These are phyloP conservation scores for Fusarium pseudograminearum DNA, from an alignment of 2,329 filamentous ascomycete genomes.

Conservation along the genomic window DNA sequence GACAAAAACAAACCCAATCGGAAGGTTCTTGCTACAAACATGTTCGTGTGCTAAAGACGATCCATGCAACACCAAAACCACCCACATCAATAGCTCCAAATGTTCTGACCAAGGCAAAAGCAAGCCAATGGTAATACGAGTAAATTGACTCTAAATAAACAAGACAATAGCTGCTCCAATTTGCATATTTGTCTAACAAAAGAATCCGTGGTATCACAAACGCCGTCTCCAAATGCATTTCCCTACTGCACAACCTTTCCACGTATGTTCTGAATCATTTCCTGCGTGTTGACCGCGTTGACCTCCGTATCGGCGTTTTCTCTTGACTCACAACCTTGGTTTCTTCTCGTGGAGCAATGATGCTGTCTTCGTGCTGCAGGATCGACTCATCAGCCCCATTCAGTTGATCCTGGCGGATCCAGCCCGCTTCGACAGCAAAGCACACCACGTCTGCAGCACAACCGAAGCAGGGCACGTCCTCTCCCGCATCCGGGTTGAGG, in stretches of 20 bases:
- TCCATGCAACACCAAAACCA: not conserved
- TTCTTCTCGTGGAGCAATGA: conserved; percentile 52
- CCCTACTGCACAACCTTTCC: conserved; percentile 10
- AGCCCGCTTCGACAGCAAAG: conserved; percentile 69
- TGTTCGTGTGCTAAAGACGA: not conserved
- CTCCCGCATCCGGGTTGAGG: conserved; percentile 63
- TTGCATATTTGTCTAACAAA: conserved; percentile 7
- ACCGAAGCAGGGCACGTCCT: conserved; percentile 62
- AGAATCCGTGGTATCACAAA: conserved; percentile 31
- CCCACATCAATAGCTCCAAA: conserved; percentile 3
- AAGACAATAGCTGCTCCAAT: not conserved
- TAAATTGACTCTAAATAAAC: conserved; percentile 1
- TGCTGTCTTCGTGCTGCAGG: conserved; percentile 57
- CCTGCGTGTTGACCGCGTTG: conserved; percentile 44
- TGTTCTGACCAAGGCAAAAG: conserved; percentile 2
- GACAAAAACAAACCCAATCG: not conserved
- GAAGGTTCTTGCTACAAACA: not conserved
- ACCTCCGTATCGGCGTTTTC: conserved; percentile 43
- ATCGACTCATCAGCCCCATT: conserved; percentile 54
- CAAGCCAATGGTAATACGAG: not conserved
- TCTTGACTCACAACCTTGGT: conserved; percentile 34
- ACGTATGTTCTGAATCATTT: conserved; percentile 17
- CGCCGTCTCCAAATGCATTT: conserved; percentile 24
- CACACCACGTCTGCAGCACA: conserved; percentile 68
- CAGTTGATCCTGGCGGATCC: conserved; percentile 67